Evolutionary conservation across 2,329 filamentous ascomycete genomes (phyloP).

Genomic region (Emmonsiellopsis sp.): DNA sequence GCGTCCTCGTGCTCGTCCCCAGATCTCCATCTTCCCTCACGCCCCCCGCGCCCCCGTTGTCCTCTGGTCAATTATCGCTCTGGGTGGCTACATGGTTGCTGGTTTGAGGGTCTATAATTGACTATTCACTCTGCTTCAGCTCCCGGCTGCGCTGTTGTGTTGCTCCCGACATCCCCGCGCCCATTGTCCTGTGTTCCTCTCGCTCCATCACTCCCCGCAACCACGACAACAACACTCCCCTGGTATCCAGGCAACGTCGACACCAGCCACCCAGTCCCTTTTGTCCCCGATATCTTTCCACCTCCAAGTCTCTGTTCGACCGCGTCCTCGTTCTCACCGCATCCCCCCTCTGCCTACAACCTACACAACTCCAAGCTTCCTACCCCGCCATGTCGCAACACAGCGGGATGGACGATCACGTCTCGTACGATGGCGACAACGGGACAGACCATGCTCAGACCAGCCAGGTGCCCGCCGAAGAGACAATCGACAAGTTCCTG

Average conservation of each 20-base stretch:
- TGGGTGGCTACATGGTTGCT: neutral
- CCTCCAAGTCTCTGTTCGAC: neutral
- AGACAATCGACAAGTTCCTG: constrained; percentile 31
- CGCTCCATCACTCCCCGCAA: too few relatives aligned
- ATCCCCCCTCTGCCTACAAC: neutral
- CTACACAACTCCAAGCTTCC: neutral
- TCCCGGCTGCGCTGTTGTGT: neutral
- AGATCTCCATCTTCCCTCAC: neutral
- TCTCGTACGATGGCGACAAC: constrained; percentile 12
- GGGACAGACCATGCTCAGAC: constrained; percentile 4
- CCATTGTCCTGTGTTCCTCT: neutral
- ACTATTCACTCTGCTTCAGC: neutral
- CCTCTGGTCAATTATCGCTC: neutral
- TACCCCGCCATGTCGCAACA: neutral
- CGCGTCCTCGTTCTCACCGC: neutral
- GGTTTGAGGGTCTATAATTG: neutral
- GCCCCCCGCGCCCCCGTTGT: neutral
- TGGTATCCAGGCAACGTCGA: too few relatives aligned
- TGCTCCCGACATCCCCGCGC: neutral
- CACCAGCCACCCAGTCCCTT: neutral
- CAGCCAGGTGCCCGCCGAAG: constrained; percentile 23
- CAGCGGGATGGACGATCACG: constrained; percentile 2
- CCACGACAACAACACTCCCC: too few relatives aligned
- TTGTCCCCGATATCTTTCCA: neutral
- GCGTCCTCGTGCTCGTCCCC: neutral